Evolutionary conservation across 495 filamentous ascomycete species (phyloP), one percentile per base, ranked within the genome.

Genomic region (Daldinia decipiens): DNA sequence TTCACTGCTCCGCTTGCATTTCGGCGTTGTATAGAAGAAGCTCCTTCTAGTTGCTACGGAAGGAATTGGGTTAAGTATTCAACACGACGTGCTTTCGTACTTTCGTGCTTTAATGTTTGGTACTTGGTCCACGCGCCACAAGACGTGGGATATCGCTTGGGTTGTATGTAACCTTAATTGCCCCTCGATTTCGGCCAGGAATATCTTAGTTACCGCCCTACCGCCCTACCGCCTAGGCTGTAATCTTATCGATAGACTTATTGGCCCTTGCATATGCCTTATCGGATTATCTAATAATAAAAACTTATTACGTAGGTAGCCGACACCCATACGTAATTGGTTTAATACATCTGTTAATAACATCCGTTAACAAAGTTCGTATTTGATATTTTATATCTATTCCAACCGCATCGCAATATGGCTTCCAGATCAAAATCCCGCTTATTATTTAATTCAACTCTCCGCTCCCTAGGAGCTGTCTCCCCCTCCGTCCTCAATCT

Each of bases 401-500:
- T 24, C 9, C 19, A 47, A 24, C 21, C 3, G 1, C 21, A 24
- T 1, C 21, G 21, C 15, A 45, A 59, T 43, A 77, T 74, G 74
- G 56, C 65, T 11, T 70, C 65, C 1, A 69, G 32, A 50, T 67
- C 56, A 38, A 47, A 62, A 17, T 15, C 61, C 13, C 38, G 36
- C 11, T 19, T 69, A 50, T 2, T 69, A 39, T 39, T 60, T 0
- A 43, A 56, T 5, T 21, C 59, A 32, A 50, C 56, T 3, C n/a
- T 63, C 7, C 71, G 68, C 26, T 12, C 62, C 19, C 63, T 65
- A 4, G 39, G n/a, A 8, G 43, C 21, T 6, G 24, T 68, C 52
- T 58, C 50, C 17, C 47, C 66, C 17, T 59, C 68, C 64, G n/a
- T 65, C 2, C 71, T 75, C 5, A 69, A 66, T 5, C 68, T 62